Evolutionary conservation across 169 alveolate genomes (phyloP).

Genomic region (Plasmodium gonderi): DNA sequence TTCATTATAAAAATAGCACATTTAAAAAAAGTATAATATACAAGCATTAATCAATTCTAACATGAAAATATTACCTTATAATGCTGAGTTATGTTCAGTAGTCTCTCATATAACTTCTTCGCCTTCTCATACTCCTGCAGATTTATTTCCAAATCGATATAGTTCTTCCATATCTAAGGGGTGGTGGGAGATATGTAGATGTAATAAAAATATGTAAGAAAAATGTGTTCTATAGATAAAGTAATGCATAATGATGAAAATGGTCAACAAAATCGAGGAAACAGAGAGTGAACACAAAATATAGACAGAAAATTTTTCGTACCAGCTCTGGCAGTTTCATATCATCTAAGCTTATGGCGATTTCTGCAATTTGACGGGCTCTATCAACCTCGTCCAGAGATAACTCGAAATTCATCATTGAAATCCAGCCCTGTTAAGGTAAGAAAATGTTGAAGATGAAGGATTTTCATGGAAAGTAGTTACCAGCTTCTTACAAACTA

Average conservation of each 20-base stretch:
- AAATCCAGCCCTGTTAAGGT: slow-evolving; percentile 88
- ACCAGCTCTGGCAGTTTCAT: slow-evolving; percentile 94
- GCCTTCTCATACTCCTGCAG: slow-evolving; percentile 86
- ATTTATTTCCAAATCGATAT: slow-evolving; percentile 85
- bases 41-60: neutral
- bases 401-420: slow-evolving; percentile 91
- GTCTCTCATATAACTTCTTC: slow-evolving; percentile 89
- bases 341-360: slow-evolving; percentile 88
- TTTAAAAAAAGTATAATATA: too few species aligned
- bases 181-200: neutral
- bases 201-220: neutral
- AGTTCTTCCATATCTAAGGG: slow-evolving; percentile 85
- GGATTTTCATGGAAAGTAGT: neutral
- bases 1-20: too few species aligned
- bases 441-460: neutral
- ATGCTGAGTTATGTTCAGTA: slow-evolving; percentile 94
- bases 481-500: too few species aligned
- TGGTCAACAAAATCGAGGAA: too few species aligned
- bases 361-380: slow-evolving; percentile 91
- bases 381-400: slow-evolving; percentile 92
- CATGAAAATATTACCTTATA: slow-evolving; percentile 77
- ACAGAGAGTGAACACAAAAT: too few species aligned
- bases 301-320: neutral
- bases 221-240: too few species aligned
- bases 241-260: too few species aligned